Base-by-base conservation (phyloP, 2,329 filamentous ascomycete genomes). In the Alternaria incomplexa region DNA sequence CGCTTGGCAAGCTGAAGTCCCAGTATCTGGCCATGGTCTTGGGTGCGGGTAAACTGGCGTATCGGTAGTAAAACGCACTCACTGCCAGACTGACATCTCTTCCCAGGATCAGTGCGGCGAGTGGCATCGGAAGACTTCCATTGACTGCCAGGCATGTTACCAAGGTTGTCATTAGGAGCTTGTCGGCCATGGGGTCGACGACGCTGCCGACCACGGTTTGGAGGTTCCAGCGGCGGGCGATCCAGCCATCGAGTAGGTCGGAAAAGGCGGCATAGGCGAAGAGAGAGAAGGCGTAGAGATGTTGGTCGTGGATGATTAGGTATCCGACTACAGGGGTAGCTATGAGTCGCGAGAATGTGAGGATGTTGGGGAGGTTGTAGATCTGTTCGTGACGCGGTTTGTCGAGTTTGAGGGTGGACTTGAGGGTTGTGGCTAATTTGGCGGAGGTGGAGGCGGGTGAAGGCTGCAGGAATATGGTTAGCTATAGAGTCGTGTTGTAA, bases 201-300 rank as follows among this genome's bases (percentile, higher is more conserved):
- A 99, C 89, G 58, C 93, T 96, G 58, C 96, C 96, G 10, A 98
- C 93, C 1, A 99, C 95, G 0, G 96, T 98, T 80, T 96, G 91
- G 61, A 93, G 86, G 54, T 95, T 91, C 89, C 91, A 98, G 63
- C 86, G 87, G 44, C 96, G 88, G 25, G 96, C 96, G 73, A 99
- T 96, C 86, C 91, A 98, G 61, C 96, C 96, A 78, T 99, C 96
- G 3, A 98, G 86, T 7, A 97, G 85, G 77, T 99, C 96, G 0
- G 95, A 97, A 71, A 97, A 84, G 50, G 93, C 93, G 4, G 96
- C 95, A 77, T 97, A 97, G 53, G 90, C 90, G 78, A 99, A 97
- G n/a, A 99, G 85, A 2, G 89, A 89, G 8, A 97, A 84, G 0
- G 96, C 93, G 82, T 89, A 89, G 30, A 87, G 85, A 77, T 96